Evolutionary conservation across 129 eudicot genomes (phyloP), one percentile per base, ranked within the genome.

Genomic region (Flaveria linearis): DNA sequence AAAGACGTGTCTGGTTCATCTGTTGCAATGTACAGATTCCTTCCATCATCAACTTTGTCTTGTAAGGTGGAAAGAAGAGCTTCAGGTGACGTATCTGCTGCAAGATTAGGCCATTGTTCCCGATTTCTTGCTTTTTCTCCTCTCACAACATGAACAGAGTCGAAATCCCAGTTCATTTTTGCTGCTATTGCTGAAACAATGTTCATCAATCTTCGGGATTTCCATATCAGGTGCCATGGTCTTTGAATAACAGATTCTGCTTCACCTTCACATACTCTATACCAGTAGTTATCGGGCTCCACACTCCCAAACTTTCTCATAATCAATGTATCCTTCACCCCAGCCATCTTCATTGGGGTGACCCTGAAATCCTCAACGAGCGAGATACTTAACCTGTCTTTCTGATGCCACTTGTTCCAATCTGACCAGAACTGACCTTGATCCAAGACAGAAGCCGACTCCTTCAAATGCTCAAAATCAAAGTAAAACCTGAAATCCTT

Each of bases 211-310:
- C 95, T 69, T 82, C 85, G 83, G 2, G 98, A 93, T 73, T 90
- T 93, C 95, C 95, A 88, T 58, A 93, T 75, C 88, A 90, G 52
- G 39, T 82, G 89, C 98, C 98, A 93, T 46, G 98, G 98, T 76
- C 96, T 84, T 68, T 86, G 81, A 57, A 90, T 84, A 13, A 88
- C 91, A 15, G 95, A 86, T 56, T 90, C 97, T 7, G 92, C 82
- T 72, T 88, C 92, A 10, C 98, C 98, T 77, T 93, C 97, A 75
- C 98, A 90, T 2, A 93, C 98, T 73, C 97, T 83, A 47, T 93
- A 88, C 98, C 97, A 90, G 60, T 88, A 93, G 69, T 90, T 90
- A 79, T 90, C 97, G 0, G 97, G 97, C 82, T 86, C 98, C 30
- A 90, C 97, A 12, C 77, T 53, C 7, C 98, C 98, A 69, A 93